A percentile compares a stretch with the other conserved stretches of the same genome.
These are phyloP conservation scores for Stemphylium lycopersici DNA, from an alignment of 2,329 filamentous ascomycete genomes.

Conservation along the genomic window DNA sequence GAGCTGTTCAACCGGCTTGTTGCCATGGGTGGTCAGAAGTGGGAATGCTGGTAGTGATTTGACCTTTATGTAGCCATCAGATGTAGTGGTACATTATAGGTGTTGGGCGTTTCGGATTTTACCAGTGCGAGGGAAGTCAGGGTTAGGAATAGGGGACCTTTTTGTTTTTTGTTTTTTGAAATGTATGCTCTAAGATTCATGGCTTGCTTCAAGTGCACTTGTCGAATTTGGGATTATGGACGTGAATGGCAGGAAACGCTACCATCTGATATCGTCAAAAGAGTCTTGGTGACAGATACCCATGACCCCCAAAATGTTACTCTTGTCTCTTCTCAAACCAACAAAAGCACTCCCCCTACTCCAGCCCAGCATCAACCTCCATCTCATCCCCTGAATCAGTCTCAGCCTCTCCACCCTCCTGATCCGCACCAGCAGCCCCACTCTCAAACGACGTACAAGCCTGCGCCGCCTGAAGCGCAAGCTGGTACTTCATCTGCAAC, in stretches of 20 bases:
- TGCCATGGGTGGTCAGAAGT: conserved; percentile 80
- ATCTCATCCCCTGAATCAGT: too few relatives aligned
- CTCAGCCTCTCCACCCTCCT: not conserved
- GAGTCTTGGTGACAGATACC: too few relatives aligned
- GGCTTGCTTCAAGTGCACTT: too few relatives aligned
- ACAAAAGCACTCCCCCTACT: not conserved
- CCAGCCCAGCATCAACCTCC: not conserved
- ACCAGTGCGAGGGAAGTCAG: not conserved
- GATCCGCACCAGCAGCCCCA: conserved; percentile 8
- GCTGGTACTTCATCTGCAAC: conserved; percentile 29
- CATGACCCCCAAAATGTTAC: too few relatives aligned
- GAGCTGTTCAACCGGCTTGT: conserved; percentile 82
- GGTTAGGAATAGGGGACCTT: too few relatives aligned
- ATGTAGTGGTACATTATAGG: not conserved
- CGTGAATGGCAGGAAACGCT: too few relatives aligned
- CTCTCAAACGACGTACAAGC: conserved; percentile 24
- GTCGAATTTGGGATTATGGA: too few relatives aligned
- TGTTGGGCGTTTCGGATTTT: conserved; percentile 1
- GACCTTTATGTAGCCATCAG: not conserved
- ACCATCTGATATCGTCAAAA: too few relatives aligned
- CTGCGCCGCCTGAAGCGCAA: conserved; percentile 33
- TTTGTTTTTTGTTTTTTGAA: too few relatives aligned
- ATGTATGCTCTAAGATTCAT: too few relatives aligned
- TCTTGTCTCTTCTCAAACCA: not conserved
- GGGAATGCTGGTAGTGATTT: conserved; percentile 70